phyloP scores from a whole-genome alignment of 768 basidiomycete genomes.

The Lactifluus hygrophoroides region DNA sequence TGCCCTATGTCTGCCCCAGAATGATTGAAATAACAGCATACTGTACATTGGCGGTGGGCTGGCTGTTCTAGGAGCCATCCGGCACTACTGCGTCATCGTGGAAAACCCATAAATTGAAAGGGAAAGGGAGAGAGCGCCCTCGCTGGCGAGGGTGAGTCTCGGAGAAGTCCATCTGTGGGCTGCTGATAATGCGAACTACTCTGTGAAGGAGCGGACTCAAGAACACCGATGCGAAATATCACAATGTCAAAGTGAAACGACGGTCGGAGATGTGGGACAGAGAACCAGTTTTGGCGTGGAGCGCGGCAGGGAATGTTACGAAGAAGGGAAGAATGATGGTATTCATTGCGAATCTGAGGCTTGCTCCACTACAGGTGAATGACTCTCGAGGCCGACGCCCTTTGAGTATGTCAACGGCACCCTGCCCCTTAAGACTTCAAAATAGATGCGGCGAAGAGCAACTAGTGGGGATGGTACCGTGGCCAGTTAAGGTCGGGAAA shows the following conservation, averaged over 20 bases:
- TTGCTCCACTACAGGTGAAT: neutral
- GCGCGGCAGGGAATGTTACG: constrained; percentile 5
- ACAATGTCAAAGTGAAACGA: neutral
- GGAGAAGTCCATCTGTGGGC: neutral
- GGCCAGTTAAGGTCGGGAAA: too few relatives aligned
- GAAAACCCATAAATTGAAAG: neutral
- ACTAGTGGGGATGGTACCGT: constrained; percentile 5
- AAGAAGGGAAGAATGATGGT: constrained; percentile 1
- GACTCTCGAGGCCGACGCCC: neutral
- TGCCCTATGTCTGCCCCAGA: neutral
- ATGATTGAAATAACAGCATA: neutral
- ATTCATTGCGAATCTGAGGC: neutral
- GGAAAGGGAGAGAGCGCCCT: neutral
- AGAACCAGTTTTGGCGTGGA: neutral
- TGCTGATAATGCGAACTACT: neutral
- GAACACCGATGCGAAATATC: neutral
- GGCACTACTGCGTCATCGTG: constrained; percentile 9
- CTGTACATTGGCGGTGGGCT: constrained; percentile 8
- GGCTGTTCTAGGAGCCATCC: constrained; percentile 8
- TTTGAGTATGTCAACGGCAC: neutral
- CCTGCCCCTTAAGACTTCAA: neutral
- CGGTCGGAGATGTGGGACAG: neutral
- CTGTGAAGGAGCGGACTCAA: neutral
- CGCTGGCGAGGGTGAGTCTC: neutral
- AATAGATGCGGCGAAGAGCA: constrained; percentile 9